Evolutionary conservation across 495 filamentous ascomycete genomes (phyloP).

Genomic region (Trichoderma erinaceum): DNA sequence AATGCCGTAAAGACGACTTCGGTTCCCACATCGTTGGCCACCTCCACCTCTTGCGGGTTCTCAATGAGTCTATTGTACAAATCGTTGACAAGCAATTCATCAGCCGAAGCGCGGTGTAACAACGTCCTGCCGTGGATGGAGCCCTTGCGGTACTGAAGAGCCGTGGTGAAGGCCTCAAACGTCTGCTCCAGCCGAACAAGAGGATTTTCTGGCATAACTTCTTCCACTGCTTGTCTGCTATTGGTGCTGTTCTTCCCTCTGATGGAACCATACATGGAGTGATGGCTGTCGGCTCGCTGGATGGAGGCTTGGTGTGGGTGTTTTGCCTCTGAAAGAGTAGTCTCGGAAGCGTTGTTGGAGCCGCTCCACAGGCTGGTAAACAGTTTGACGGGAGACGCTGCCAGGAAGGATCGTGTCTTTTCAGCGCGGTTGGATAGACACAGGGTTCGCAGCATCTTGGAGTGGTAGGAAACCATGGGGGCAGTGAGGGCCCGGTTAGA

Average conservation of each 20-base stretch:
- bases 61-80: conserved; percentile 87
- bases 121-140: conserved; percentile 74
- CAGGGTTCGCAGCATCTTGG: conserved; percentile 69
- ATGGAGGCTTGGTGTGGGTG: conserved; percentile 32
- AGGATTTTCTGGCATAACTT: conserved; percentile 45
- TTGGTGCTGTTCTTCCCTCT: conserved; percentile 43
- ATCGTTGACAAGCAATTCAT: conserved; percentile 78
- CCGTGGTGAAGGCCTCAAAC: conserved; percentile 75
- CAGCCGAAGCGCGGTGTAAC: conserved; percentile 60
- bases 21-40: conserved; percentile 67
- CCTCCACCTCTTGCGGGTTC: conserved; percentile 66
- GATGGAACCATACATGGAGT: conserved; percentile 38
- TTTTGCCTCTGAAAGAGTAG: conserved; percentile 25
- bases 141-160: conserved; percentile 75
- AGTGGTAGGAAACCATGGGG: conserved; percentile 58
- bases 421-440: conserved; percentile 54
- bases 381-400: conserved; percentile 83
- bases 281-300: conserved; percentile 37
- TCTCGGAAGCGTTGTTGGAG: conserved; percentile 21
- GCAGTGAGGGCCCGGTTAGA: conserved; percentile 61
- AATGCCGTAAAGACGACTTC: conserved; percentile 93
- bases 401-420: conserved; percentile 58
- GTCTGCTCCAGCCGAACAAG: conserved; percentile 75
- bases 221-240: conserved; percentile 33
- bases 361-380: conserved; percentile 73